A percentile compares a stretch with the other conserved stretches of the same genome.
Conservation (phyloP, 2,329 filamentous ascomycete species). For the Fusarium redolens region DNA sequence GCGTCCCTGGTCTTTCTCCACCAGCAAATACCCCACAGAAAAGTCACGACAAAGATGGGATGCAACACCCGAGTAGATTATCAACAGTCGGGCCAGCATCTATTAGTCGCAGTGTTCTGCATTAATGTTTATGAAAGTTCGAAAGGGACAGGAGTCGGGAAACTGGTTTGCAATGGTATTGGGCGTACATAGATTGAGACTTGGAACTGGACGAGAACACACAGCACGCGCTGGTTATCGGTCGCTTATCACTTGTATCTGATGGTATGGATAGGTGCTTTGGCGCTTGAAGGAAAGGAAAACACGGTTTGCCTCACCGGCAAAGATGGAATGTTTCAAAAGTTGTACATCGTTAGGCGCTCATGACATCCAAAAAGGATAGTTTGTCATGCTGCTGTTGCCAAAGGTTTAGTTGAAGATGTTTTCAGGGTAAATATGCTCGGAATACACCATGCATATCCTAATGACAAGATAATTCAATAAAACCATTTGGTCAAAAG, state of each 20-base stretch:
- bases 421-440: not conserved
- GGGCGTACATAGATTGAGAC: conserved; percentile 39
- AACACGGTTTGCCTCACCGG: conserved; percentile 32
- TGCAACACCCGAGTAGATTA: conserved; percentile 23
- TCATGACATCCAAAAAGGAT: conserved; percentile 12
- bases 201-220: conserved; percentile 21
- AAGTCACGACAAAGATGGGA: conserved; percentile 27
- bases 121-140: conserved; percentile 31
- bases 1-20: conserved; percentile 40
- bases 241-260: conserved; percentile 14
- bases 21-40: conserved; percentile 31
- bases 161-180: conserved; percentile 30
- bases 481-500: not conserved
- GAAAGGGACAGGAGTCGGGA: conserved; percentile 39
- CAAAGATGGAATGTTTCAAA: conserved; percentile 30
- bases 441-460: not conserved
- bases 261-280: conserved; percentile 2
- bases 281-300: conserved; percentile 35
- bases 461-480: not conserved
- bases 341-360: conserved; percentile 20
- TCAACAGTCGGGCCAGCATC: not conserved
- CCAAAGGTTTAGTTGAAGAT: not conserved
- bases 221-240: conserved; percentile 37
- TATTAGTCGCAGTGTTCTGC: conserved; percentile 17
- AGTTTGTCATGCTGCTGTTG: not conserved